Conservation (phyloP, 306 rosid genomes). For the Vicia faba region DNA sequence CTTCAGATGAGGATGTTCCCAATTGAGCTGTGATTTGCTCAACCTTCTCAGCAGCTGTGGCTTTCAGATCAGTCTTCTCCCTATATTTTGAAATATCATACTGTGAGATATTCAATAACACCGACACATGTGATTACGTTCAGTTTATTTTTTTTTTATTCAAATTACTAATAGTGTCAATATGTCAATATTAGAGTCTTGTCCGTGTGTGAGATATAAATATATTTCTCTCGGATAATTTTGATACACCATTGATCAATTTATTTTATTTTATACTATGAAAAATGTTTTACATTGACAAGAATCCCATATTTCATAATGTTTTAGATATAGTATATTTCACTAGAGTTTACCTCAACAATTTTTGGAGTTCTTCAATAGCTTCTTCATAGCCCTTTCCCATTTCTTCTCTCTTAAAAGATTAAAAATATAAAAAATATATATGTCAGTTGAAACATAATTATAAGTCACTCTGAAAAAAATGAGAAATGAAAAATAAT, state of each 20-base stretch:
- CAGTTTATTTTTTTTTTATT: too few species aligned
- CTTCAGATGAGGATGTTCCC: constrained; percentile 42
- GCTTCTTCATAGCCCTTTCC: constrained; percentile 87
- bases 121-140: too few species aligned
- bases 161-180: too few species aligned
- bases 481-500: not conserved
- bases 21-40: constrained; percentile 77
- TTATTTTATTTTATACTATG: too few species aligned
- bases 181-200: too few species aligned
- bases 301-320: too few species aligned
- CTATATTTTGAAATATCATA: constrained; percentile 38
- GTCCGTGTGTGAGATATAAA: too few species aligned
- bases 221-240: too few species aligned
- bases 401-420: constrained; percentile 70
- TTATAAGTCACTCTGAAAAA: not conserved
- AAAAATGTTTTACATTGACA: too few species aligned
- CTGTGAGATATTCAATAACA: not conserved
- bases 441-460: constrained; percentile 24
- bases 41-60: constrained; percentile 72
- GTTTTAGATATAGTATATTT: too few species aligned
- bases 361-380: constrained; percentile 75
- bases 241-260: too few species aligned
- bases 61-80: constrained; percentile 67
- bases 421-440: not conserved
- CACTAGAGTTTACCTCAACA: constrained; percentile 57